Conservation (phyloP, 2,329 filamentous ascomycete species). For the Aureobasidium namibiae region DNA sequence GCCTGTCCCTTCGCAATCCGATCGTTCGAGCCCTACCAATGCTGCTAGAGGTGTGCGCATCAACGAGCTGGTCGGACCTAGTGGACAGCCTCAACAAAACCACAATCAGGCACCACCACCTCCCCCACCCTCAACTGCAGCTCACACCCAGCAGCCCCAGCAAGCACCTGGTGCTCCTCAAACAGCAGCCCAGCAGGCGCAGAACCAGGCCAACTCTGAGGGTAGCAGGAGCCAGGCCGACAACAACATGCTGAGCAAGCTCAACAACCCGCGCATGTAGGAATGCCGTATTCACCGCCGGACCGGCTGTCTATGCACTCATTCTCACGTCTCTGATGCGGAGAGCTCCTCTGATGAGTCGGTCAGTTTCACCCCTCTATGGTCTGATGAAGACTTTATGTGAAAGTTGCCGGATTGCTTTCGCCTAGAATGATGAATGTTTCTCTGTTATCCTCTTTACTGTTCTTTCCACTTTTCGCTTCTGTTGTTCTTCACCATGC, state of each 20-base stretch:
- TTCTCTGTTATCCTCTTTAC: background rate
- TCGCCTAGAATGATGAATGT: conserved; percentile 1
- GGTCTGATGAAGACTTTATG: background rate
- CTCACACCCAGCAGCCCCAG: conserved; percentile 10
- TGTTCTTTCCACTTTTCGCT: background rate
- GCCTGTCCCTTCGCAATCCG: conserved; percentile 22
- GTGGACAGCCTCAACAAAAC: conserved; percentile 15
- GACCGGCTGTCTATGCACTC: no score
- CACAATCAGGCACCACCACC: conserved; percentile 6
- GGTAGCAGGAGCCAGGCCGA: conserved; percentile 33
- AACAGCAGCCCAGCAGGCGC: background rate
- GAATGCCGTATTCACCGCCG: background rate
- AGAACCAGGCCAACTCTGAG: conserved; percentile 31
- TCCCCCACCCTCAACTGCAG: conserved; percentile 12
- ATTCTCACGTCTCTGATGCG: no score
- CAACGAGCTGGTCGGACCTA: conserved; percentile 24
- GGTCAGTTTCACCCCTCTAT: background rate
- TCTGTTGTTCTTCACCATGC: background rate
- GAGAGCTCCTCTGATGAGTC: background rate
- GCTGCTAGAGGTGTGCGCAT: conserved; percentile 22
- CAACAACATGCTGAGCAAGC: conserved; percentile 35
- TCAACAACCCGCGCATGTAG: conserved; percentile 22
- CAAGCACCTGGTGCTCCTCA: conserved; percentile 7
- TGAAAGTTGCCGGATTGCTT: background rate
- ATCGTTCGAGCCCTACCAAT: conserved; percentile 30